phyloP scores from a whole-genome alignment of 345 rosid species.

The Corchorus olitorius region DNA sequence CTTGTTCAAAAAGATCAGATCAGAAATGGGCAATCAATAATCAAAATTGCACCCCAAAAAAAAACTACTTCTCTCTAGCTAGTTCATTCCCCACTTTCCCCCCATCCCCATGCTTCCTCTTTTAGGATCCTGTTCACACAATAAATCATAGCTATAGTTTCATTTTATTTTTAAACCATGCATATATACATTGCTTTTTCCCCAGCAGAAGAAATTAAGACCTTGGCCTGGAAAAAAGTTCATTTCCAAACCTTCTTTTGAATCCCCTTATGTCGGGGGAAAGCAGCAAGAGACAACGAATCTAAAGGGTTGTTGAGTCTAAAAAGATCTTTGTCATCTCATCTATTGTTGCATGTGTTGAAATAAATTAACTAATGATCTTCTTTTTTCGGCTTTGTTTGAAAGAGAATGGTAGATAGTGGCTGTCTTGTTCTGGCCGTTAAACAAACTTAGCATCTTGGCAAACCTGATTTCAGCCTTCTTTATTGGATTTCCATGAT shows the following conservation, averaged over 20 bases:
- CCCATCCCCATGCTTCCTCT: background rate
- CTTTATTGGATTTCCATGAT: background rate
- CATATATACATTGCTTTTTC: background rate
- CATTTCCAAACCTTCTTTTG: background rate
- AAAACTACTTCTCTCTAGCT: background rate
- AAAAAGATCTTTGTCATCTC: background rate
- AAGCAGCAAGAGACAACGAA: constrained; percentile 18
- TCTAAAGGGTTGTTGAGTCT: background rate
- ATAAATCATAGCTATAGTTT: too few species aligned
- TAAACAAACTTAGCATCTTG: constrained; percentile 9
- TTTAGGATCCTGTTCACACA: background rate
- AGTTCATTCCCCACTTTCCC: background rate
- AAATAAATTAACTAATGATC: background rate
- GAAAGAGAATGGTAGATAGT: background rate
- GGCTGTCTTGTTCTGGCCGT: background rate
- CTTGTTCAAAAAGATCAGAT: constrained; percentile 2
- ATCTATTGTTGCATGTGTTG: background rate
- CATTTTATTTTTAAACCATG: background rate
- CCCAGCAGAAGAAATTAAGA: background rate
- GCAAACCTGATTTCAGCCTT: background rate
- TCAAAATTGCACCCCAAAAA: background rate
- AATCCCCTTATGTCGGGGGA: constrained; percentile 3
- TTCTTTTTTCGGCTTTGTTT: constrained; percentile 10
- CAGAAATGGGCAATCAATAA: background rate
- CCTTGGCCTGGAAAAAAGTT: constrained; percentile 5